Evolutionary conservation across 2,329 filamentous ascomycete genomes (phyloP).

Genomic region (Cylindrodendrum hubeiense): DNA sequence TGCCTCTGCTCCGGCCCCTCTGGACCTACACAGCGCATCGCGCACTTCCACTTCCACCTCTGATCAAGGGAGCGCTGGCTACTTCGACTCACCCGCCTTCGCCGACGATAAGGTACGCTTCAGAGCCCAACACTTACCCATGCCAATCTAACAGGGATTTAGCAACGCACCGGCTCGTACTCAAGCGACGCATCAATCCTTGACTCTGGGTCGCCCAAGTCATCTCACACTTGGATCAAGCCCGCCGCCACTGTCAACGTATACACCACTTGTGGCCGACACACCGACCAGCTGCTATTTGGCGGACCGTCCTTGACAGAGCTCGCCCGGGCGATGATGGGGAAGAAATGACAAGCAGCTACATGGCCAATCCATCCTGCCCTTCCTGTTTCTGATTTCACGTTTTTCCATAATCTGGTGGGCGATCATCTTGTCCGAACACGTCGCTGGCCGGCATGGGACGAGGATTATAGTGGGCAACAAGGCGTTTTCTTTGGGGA

Average conservation of each 20-base stretch:
- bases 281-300: constrained; percentile 66
- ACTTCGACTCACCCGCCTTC: constrained; percentile 39
- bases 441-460: constrained; percentile 46
- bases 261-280: constrained; percentile 67
- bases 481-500: constrained; percentile 34
- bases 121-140: background rate
- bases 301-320: constrained; percentile 60
- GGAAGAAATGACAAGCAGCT: constrained; percentile 42
- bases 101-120: constrained; percentile 41
- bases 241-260: constrained; percentile 61
- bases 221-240: constrained; percentile 50
- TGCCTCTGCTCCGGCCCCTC: constrained; percentile 25
- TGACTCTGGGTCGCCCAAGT: constrained; percentile 45
- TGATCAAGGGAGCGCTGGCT: constrained; percentile 33
- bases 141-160: constrained; percentile 34
- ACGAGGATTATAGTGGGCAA: constrained; percentile 34
- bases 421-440: constrained; percentile 20
- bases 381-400: constrained; percentile 13
- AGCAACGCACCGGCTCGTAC: constrained; percentile 47
- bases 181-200: constrained; percentile 45
- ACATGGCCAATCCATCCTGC: background rate
- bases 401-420: constrained; percentile 17
- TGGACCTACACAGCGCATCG: constrained; percentile 26
- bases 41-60: constrained; percentile 38
- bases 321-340: constrained; percentile 57